Base-by-base conservation (phyloP, 2,329 filamentous ascomycete species). In the Purpureocillium lavendulum region DNA sequence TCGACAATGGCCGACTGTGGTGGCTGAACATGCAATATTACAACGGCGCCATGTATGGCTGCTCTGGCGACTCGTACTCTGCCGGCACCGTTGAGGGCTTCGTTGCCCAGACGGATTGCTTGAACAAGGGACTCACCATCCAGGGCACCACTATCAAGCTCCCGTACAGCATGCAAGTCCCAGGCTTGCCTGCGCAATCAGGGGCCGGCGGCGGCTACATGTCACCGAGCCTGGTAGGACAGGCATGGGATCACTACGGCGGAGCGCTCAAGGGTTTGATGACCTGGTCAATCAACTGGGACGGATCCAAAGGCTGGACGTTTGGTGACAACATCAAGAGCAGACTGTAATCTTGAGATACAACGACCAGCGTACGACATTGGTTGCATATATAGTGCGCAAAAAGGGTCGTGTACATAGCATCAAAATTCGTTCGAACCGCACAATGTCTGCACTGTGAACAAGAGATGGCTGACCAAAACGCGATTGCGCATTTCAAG, bases 11-110 rank as follows among this genome's bases (percentile, higher is more conserved):
- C 38, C 53, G 57, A 2, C 47, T 61, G 29, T 61, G 58, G 58
- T 61, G 58, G 58, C 36, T 61, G 6, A 60, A 58, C 49, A 58
- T 58, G 58, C 58, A 61, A 42, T 61, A 61, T 40, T 61, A 61
- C 53, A 61, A 61, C 44, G 58, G 57, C 46, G 56, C 50, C n/a
- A 57, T 58, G 54, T 61, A 61, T 46, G 58, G 52, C 43, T 61
- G 58, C 49, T 40, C 46, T 0, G 58, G 53, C 38, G 53, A 58
- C 39, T 56, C 57, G 3, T 60, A 60, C 46, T 11, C 47, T 2
- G 55, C 56, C 10, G 58, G 58, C 24, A 56, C 52, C 7, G 50
- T 58, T 24, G 37, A 49, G 12, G 58, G 58, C 10, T 61, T 61
- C 45, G 43, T 57, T 35, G 58, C 58, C 9, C 58, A 61, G 38